Conservation (phyloP, 257 asterid species). For the Penstemon newberryi region DNA sequence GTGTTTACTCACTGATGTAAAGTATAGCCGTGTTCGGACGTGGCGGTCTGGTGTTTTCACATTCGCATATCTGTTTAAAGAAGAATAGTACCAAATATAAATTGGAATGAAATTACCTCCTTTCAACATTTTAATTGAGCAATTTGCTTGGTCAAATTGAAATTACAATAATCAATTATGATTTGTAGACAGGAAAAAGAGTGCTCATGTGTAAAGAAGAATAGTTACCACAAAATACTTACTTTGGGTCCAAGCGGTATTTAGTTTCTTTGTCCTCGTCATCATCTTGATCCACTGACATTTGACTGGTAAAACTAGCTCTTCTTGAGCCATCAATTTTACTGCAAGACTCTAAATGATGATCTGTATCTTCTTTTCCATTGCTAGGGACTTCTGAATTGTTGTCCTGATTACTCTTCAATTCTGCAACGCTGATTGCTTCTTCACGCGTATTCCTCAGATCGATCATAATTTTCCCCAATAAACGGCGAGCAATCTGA, state of each 20-base stretch:
- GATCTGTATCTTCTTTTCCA: constrained; percentile 63
- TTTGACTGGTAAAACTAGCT: constrained; percentile 82
- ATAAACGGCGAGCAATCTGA: constrained; percentile 90
- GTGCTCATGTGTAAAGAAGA: not conserved
- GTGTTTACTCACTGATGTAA: constrained; percentile 74
- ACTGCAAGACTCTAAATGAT: constrained; percentile 42
- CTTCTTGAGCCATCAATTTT: constrained; percentile 66
- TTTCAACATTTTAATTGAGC: not conserved
- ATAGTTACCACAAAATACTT: constrained; percentile 1
- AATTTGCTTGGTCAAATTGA: too few relatives aligned
- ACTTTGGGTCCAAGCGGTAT: constrained; percentile 92
- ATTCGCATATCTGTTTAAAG: constrained; percentile 69
- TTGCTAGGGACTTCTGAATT: constrained; percentile 33
- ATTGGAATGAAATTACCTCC: not conserved
- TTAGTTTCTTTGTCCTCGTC: constrained; percentile 87
- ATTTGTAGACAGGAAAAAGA: too few relatives aligned
- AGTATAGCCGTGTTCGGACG: constrained; percentile 88
- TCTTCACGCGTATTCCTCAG: constrained; percentile 86
- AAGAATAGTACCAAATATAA: constrained; percentile 23
- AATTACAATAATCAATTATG: too few relatives aligned
- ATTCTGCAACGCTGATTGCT: constrained; percentile 81
- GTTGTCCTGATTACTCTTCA: constrained; percentile 65
- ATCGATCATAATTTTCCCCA: constrained; percentile 89
- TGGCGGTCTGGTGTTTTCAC: constrained; percentile 90
- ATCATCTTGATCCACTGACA: constrained; percentile 78